Evolutionary conservation across 2,329 filamentous ascomycete genomes (phyloP), one percentile per base, ranked within the genome.

Genomic region (Aureobasidium sp.): DNA sequence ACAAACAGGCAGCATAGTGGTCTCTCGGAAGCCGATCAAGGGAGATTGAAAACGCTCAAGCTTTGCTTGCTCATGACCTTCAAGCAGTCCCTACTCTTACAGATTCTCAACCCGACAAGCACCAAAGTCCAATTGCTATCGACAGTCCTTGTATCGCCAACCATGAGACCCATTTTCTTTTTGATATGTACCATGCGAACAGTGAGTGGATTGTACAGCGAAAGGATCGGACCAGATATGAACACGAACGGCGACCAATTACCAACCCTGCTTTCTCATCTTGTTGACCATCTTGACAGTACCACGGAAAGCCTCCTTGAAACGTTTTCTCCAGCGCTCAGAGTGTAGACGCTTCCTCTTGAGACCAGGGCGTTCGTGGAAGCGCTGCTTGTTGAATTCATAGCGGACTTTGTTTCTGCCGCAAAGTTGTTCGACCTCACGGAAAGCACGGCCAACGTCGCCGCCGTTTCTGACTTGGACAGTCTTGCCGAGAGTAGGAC

Each of bases 231-330:
- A 22, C 14, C 7, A n/a, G 11, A 29, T 55, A 27, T 29, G 51
- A 29, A 39, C 31, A 29, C 20, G 9, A 20, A 27, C 7, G 34
- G 14, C 22, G 34, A 39, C n/a, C 17, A 9, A 49, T 14, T 79
- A 95, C 90, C 91, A 94, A 2, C 90, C 90, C 76, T 94, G 89
- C 71, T 79, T 83, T 68, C 84, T 87, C 76, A 95, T 79, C 72
- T 89, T 82, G 70, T 82, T 78, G 6, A 91, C 89, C 67, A 89
- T 79, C 44, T 69, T 72, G 8, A 90, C 82, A 12, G 85, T 83
- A 9, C 94, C 94, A 75, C 91, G 92, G 76, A 97, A 97, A 2
- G 91, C 95, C 66, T 94, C 82, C 72, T 86, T 86, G 3, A 73
- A 73, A 9, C 84, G 92, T 70, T 87, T 87, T 25, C 94, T 93